Base-by-base conservation (phyloP, 208 protist genomes). In the Crithidia acanthocephali region DNA sequence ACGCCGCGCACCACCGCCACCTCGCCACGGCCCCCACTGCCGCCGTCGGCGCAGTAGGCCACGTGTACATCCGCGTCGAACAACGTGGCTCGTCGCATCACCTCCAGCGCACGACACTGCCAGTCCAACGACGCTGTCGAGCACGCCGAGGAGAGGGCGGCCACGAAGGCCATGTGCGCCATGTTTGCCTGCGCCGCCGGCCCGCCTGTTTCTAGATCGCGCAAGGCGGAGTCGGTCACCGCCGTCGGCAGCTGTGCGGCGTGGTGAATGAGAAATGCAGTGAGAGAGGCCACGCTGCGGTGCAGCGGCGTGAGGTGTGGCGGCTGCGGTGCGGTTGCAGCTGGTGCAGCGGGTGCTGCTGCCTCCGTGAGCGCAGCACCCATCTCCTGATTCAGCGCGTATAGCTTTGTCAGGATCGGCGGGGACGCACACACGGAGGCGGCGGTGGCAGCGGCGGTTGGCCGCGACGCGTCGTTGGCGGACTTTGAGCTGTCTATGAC, bases 161-260 rank as follows among this genome's bases (percentile, higher is more conserved):
- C 72, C 23, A 78, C 58, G 25, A 78, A 72, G n/a, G 66, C 64
- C 64, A 78, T 68, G 52, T 78, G 72, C 8, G 72, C 72, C 48
- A 72, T 53, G 50, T 78, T 78, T 8, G 72, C 53, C 18, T 40
- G 48, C 7, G 48, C 58, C 2, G 16, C 42, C 0, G 45, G 27
- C 23, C 5, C 65, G 23, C 22, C 45, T 8, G n/a, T 44, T 48
- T 76, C 71, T 7, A 78, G 37, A 50, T 78, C 53, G 6, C 20
- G 40, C 64, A 78, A 42, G 10, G 72, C 64, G 18, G 53, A 44
- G 33, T 68, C 40, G 10, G 48, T 27, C 47, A 35, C 59, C 9
- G 33, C 56, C 7, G 32, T 8, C 1, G 72, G 42, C 4, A 78
- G 65, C 33, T 57, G 44, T 10, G 65, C 0, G 2, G 72, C 72